Evolutionary conservation across 176 grass and related monocot genomes (phyloP), one percentile per base, ranked within the genome.

Genomic region (Pharus latifolius): DNA sequence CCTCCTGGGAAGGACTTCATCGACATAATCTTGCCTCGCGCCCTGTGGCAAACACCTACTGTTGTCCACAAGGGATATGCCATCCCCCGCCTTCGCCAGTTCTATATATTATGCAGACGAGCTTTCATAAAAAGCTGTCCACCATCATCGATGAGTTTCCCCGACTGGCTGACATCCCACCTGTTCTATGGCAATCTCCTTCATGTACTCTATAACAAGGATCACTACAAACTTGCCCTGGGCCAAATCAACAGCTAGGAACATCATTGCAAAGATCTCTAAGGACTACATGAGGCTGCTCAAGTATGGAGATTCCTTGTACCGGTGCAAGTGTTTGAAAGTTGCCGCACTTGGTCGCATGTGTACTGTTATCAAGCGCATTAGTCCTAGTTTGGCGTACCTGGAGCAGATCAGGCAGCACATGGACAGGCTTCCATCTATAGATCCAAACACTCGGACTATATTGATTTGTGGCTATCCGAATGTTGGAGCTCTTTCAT

Each of bases 21-120:
- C 7, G 77, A 86, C 63, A 86, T 86, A 27, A 80, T 86, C 35
- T 70, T 86, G 6, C 80, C 83, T 12, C 68, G 83, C 31, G 80
- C 83, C 3, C 83, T 80, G 45, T 20, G 83, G 0, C 83, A 85
- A 54, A 85, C 83, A 0, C 83, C 83, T 20, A 85, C 83, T 4
- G 83, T 80, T 13, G 83, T 85, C 31, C 83, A 85, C 63, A 85
- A 85, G 17, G 83, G 83, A 29, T 85, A 85, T 45, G 31, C 69
- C 25, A 85, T 80, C 44, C 42, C 83, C 2, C 83, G 83, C 30
- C 76, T 85, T 11, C 75, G 83, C 15, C 52, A 80, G 29, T 85
- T 85, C 70, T 85, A 85, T 33, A 80, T 85, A 76, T 76, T 54
- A 85, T 76, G 8, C 83, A 85, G 61, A 67, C 75, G 69, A 85